Conservation (phyloP, 768 basidiomycete species). For the Macrolepiota fuliginosa region DNA sequence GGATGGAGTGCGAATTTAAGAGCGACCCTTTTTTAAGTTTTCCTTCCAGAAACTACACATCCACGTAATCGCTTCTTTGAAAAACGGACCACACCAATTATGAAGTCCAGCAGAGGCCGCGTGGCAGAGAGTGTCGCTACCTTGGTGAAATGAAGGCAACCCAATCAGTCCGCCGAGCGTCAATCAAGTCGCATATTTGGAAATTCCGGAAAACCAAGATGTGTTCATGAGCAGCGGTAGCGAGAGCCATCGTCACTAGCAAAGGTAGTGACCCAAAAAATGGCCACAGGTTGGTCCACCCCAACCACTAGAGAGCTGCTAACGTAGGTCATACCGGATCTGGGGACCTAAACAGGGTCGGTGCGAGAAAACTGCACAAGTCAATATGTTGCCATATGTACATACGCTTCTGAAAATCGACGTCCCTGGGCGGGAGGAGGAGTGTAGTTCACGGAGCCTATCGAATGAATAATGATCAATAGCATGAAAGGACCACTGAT, state of each 20-base stretch:
- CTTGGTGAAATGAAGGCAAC: background rate
- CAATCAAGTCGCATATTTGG: background rate
- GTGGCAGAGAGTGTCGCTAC: background rate
- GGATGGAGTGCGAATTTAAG: background rate
- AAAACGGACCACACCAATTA: background rate
- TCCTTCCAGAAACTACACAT: background rate
- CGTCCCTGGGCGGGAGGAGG: background rate
- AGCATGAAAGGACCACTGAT: background rate
- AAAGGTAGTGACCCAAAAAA: no score
- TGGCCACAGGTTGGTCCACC: no score
- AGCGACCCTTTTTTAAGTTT: background rate
- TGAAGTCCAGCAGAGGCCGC: background rate
- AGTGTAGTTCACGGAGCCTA: background rate
- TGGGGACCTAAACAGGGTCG: background rate
- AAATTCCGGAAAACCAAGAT: background rate
- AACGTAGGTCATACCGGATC: background rate
- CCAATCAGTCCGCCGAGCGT: background rate
- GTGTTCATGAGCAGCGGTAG: background rate
- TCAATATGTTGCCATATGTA: background rate
- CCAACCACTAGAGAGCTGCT: background rate
- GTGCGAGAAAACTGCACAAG: no score
- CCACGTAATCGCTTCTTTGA: background rate
- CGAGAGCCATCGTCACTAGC: no score
- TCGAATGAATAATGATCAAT: background rate
- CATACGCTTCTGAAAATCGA: background rate